Evolutionary conservation across 164 flowering plant genomes (phyloP), one percentile per base, ranked within the genome.

Genomic region (Houttuynia cordata): DNA sequence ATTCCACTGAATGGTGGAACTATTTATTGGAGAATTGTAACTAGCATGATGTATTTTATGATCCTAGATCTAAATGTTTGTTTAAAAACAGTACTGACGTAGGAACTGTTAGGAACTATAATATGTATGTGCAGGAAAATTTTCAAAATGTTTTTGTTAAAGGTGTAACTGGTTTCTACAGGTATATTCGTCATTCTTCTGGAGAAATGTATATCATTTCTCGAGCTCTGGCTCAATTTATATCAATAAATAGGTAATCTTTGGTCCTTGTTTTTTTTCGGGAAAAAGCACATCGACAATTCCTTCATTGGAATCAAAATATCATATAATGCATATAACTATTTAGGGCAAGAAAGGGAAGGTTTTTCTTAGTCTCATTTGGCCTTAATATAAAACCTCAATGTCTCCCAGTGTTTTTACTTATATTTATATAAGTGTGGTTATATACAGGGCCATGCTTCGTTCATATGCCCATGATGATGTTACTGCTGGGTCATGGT

Each of bases 391-490:
- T 30, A 30, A 30, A 6, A 30, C 37, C 37, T 30, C 37, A 2
- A 30, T 2, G 37, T 30, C 37, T 30, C 37, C 37, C 37, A 30
- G 37, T 6, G 37, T 30, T 30, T 30, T 30, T 30, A 30, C 6
- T 30, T 30, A 37, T 14, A 40, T 57, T 57, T 24, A 24, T 8
- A 25, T 10, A 34, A 18, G 49, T 45, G 6, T 53, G 53, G 58
- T 56, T 10, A 22, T 63, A 67, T 63, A 64, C 80, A 92, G 98
- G 74, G 71, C 74, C 20, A 59, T 83, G 59, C 97, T 93, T 53
- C 91, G 86, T 7, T 64, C 87, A 39, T 93, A 84, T 73, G 97
- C 96, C 24, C 97, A 93, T 77, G 98, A 93, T 73, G 98, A 93
- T 77, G 81, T 90, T 62, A 86, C 83, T 70, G 79, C 72, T 59